Evolutionary conservation across 768 basidiomycete genomes (phyloP), one percentile per base, ranked within the genome.

Genomic region (Hygrophoropsis aurantiaca): DNA sequence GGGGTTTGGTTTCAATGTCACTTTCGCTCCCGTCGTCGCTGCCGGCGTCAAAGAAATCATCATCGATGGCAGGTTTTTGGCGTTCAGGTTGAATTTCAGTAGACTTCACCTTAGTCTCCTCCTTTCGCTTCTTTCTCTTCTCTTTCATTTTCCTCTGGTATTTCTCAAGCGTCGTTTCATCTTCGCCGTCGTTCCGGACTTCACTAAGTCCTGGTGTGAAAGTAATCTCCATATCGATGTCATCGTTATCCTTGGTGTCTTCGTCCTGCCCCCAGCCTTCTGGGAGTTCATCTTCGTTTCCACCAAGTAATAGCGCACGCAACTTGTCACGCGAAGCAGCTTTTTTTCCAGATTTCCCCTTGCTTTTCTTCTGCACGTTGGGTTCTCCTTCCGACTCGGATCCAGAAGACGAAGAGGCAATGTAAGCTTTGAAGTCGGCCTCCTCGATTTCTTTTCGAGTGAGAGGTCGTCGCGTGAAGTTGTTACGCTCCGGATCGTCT

Each of bases 111-210:
- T 76, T 78, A 24, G 60, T 56, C 46, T 87, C 85, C 36, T 81
- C 82, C 73, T 90, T 93, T 68, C 81, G 81, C 61, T 81, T 81
- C 68, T 84, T 85, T 66, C 84, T 78, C 73, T 91, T 94, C 69
- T 97, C 94, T 66, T 79, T 85, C 78, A 87, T 82, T 69, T 94
- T 94, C 53, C 87, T 73, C 65, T 90, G 85, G 66, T 99, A 99
- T 58, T 71, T 83, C 60, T 94, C 92, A 26, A 98, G 67, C 2
- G 92, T 90, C 4, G 89, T 97, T 71, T 95, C 86, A n/a, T 90
- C 80, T 42, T 75, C 74, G 13, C 72, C 73, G 16, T 64, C 72
- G 54, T 74, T 77, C 48, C 65, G 67, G 52, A 66, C 62, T 40
- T 74, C 79, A 47, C 74, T 83, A 32, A 98, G 70, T 4, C 85